These are phyloP conservation scores for Arthrobotrys megalospora DNA, from an alignment of 2,329 filamentous ascomycete species.

Conservation along the genomic window DNA sequence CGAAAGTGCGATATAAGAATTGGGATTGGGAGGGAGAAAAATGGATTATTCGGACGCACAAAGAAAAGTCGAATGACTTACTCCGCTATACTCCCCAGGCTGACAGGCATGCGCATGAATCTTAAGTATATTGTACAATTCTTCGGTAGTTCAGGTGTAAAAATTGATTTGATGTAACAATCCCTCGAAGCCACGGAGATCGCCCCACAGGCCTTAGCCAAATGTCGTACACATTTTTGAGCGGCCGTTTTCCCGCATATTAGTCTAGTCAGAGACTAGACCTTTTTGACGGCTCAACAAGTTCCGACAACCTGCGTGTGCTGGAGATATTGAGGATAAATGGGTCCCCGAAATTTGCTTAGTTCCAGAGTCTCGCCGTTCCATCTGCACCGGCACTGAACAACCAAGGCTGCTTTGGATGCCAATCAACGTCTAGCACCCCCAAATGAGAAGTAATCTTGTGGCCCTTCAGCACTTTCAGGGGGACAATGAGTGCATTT, in stretches of 20 bases:
- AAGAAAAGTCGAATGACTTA: constrained; percentile 51
- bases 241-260: constrained; percentile 26
- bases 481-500: constrained; percentile 93
- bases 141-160: constrained; percentile 34
- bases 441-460: constrained; percentile 87
- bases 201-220: constrained; percentile 29
- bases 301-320: constrained; percentile 31
- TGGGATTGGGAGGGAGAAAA: constrained; percentile 18
- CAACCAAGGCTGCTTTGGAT: constrained; percentile 92
- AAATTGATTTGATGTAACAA: constrained; percentile 33
- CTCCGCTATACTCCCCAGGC: constrained; percentile 45
- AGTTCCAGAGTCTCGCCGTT: constrained; percentile 87
- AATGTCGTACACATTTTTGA: constrained; percentile 34
- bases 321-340: constrained; percentile 25
- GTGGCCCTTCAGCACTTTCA: constrained; percentile 94
- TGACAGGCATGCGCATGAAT: constrained; percentile 34
- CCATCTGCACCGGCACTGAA: constrained; percentile 95
- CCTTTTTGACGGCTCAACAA: constrained; percentile 31
- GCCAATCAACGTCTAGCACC: constrained; percentile 96
- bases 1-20: constrained; percentile 15
- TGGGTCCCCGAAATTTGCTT: constrained; percentile 60
- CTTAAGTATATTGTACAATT: constrained; percentile 34
- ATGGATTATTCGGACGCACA: constrained; percentile 3
- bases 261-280: constrained; percentile 11
- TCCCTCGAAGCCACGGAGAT: constrained; percentile 33